A percentile compares a stretch with the other conserved stretches of the same genome.
These are phyloP conservation scores for Fusarium sp. DNA, from an alignment of 2,329 filamentous ascomycete genomes.

Conservation along the genomic window DNA sequence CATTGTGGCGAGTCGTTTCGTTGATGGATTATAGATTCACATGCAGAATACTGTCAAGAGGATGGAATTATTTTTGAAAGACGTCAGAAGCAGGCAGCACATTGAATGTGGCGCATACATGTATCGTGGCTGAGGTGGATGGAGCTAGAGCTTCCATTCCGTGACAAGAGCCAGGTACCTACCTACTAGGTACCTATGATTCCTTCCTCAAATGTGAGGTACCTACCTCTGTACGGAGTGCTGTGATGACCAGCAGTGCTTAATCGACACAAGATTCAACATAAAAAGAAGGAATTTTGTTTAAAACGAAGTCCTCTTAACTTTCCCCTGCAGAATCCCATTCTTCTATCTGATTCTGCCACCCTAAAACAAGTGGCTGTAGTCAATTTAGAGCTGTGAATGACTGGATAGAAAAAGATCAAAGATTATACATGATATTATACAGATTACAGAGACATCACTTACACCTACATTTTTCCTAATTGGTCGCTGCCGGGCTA, in stretches of 20 bases:
- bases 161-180: background rate
- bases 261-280: background rate
- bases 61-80: slow-evolving; percentile 11
- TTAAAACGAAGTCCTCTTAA: background rate
- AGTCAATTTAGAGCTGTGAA: background rate
- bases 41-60: background rate
- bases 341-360: background rate
- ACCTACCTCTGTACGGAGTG: background rate
- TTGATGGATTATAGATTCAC: slow-evolving; percentile 4
- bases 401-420: background rate
- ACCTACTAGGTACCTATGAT: too few species aligned
- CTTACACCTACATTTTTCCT: background rate
- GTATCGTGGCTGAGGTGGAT: background rate
- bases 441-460: background rate
- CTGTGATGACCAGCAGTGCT: background rate
- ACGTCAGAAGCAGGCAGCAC: slow-evolving; percentile 26
- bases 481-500: background rate
- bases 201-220: too few species aligned
- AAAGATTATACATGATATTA: background rate
- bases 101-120: background rate
- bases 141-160: background rate
- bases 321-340: background rate
- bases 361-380: background rate
- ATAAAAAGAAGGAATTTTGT: background rate
- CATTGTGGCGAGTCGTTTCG: slow-evolving; percentile 21